Conservation (phyloP, 2,329 filamentous ascomycete genomes). For the Pseudogymnoascus sp. region DNA sequence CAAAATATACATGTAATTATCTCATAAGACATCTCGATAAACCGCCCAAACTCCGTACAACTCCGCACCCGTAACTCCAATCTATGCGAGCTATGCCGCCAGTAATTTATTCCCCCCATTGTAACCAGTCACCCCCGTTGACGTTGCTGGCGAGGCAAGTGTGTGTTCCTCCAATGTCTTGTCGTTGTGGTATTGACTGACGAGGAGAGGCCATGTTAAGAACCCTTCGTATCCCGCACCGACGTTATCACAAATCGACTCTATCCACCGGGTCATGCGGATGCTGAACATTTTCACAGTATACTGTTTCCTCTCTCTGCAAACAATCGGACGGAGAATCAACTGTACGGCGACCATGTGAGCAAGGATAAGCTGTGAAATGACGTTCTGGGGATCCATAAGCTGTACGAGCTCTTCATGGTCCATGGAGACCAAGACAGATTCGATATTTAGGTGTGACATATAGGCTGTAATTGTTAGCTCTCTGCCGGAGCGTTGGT, state of each 20-base stretch:
- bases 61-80: neutral
- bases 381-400: slow-evolving; percentile 10
- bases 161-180: neutral
- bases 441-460: slow-evolving; percentile 7
- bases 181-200: neutral
- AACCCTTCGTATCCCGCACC: neutral
- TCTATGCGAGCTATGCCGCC: neutral
- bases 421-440: slow-evolving; percentile 1
- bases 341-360: neutral
- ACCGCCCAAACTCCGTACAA: neutral
- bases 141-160: neutral
- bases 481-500: neutral
- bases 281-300: slow-evolving; percentile 16
- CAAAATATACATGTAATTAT: neutral
- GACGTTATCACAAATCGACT: slow-evolving; percentile 8
- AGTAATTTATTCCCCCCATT: neutral
- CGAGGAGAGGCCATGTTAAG: slow-evolving; percentile 2
- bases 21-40: neutral
- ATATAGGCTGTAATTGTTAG: neutral
- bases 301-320: slow-evolving; percentile 15
- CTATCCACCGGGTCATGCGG: slow-evolving; percentile 15
- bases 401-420: slow-evolving; percentile 4
- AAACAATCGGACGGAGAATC: neutral
- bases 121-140: neutral
- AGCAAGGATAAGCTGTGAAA: slow-evolving; percentile 2